A percentile compares a stretch with the other conserved stretches of the same genome.
Evolutionary conservation across 2,329 filamentous ascomycete species (phyloP).

Genomic region (Orbilia ellipsospora): DNA sequence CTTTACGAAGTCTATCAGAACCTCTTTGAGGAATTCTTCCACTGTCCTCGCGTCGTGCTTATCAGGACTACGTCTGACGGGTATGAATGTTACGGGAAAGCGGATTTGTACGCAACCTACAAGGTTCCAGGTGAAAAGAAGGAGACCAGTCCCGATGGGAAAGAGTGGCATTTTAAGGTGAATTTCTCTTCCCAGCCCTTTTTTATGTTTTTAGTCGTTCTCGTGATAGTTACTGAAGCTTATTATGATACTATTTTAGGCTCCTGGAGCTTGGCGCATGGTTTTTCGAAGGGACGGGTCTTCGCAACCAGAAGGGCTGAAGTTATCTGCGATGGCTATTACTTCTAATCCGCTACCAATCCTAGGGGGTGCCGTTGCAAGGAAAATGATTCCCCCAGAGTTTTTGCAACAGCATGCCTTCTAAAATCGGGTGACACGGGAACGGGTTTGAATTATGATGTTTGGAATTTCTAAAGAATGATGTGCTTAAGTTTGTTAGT

Average conservation of each 20-base stretch:
- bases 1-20: slow-evolving; percentile 9
- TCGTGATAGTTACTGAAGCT: background rate
- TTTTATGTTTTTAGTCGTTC: background rate
- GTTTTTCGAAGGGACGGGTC: slow-evolving; percentile 14
- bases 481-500: too few species aligned
- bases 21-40: slow-evolving; percentile 2
- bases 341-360: slow-evolving; percentile 10
- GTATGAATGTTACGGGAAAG: slow-evolving; percentile 19
- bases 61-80: slow-evolving; percentile 17
- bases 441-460: too few species aligned
- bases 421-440: background rate
- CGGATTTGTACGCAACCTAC: slow-evolving; percentile 23
- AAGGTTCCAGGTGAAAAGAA: slow-evolving; percentile 23
- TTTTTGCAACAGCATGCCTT: background rate
- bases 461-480: too few species aligned
- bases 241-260: background rate
- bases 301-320: slow-evolving; percentile 11
- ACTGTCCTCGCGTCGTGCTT: slow-evolving; percentile 10
- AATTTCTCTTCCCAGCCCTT: background rate
- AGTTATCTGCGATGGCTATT: slow-evolving; percentile 10
- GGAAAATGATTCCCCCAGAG: slow-evolving; percentile 26
- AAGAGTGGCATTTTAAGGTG: slow-evolving; percentile 22
- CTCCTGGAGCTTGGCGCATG: slow-evolving; percentile 20
- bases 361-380: slow-evolving; percentile 14
- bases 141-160: slow-evolving; percentile 12